phyloP scores from a whole-genome alignment of 2,329 filamentous ascomycete genomes.

The Fusarium proliferatum region DNA sequence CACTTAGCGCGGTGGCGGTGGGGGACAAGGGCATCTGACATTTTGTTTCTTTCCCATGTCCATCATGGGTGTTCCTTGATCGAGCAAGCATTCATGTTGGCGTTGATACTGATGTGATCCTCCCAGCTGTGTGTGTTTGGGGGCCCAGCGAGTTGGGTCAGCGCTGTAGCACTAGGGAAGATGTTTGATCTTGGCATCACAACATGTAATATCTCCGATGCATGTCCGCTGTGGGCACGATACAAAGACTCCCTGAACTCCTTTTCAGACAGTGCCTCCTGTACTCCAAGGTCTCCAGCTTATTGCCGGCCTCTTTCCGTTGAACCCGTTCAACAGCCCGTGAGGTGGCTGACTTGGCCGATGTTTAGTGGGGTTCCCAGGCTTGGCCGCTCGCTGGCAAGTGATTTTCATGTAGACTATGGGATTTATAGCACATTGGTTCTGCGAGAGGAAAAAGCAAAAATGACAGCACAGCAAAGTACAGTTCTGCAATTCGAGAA shows the following conservation, averaged over 20 bases:
- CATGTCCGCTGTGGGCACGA: slow-evolving; percentile 15
- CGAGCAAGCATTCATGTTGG: not conserved
- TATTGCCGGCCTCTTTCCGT: slow-evolving; percentile 1
- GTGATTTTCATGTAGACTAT: slow-evolving; percentile 1
- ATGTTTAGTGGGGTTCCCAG: not conserved
- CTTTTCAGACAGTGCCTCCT: not conserved
- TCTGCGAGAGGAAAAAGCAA: not conserved
- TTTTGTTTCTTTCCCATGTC: slow-evolving; percentile 20
- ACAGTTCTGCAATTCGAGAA: not conserved
- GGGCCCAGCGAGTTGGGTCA: not conserved
- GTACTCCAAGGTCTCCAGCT: too few species aligned
- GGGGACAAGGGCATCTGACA: slow-evolving; percentile 22
- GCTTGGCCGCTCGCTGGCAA: not conserved
- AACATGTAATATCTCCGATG: slow-evolving; percentile 12
- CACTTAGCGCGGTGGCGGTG: slow-evolving; percentile 35
- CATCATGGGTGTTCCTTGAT: slow-evolving; percentile 13
- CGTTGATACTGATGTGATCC: slow-evolving; percentile 1
- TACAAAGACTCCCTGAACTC: not conserved
- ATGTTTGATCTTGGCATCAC: slow-evolving; percentile 13
- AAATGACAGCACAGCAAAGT: not conserved
- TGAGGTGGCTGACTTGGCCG: not conserved
- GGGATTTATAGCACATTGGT: not conserved
- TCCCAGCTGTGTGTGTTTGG: not conserved
- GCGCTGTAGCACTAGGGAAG: not conserved
- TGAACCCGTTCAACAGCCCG: not conserved